Evolutionary conservation across 2,329 filamentous ascomycete species (phyloP).

Genomic region (Penicillium sp.): DNA sequence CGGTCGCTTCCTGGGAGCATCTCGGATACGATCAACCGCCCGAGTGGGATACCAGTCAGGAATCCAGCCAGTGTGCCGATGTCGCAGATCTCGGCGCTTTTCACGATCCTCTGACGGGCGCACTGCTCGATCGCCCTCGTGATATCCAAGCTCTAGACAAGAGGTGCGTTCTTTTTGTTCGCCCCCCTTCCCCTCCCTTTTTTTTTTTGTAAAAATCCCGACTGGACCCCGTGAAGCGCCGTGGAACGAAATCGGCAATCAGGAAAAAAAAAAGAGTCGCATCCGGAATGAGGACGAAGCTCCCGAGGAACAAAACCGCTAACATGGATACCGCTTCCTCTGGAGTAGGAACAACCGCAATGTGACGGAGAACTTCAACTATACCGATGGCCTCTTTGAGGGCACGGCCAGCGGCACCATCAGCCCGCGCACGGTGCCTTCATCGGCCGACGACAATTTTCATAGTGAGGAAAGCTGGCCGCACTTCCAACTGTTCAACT

Average conservation of each 20-base stretch:
- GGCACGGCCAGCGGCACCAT: conserved; percentile 32
- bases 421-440: conserved; percentile 33
- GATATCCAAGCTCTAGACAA: conserved; percentile 21
- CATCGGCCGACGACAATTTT: conserved; percentile 34
- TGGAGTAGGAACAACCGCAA: conserved; percentile 24
- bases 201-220: too few species aligned
- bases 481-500: conserved; percentile 33
- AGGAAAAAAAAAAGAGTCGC: neutral
- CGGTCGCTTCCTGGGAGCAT: conserved; percentile 33
- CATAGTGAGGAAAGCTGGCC: conserved; percentile 35
- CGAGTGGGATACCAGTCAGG: conserved; percentile 37
- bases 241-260: too few species aligned
- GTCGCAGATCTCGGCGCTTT: conserved; percentile 29
- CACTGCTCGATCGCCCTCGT: conserved; percentile 21
- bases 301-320: neutral
- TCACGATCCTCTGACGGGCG: conserved; percentile 24
- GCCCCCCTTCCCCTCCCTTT: too few species aligned
- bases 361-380: conserved; percentile 29
- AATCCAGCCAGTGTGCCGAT: conserved; percentile 34
- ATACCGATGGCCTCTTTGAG: conserved; percentile 25
- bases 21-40: conserved; percentile 31
- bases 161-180: conserved; percentile 20
- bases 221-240: too few species aligned
- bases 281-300: neutral
- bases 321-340: neutral